Percentiles rank a stretch among this genome's conserved stretches.
Conservation (phyloP, 2,329 filamentous ascomycete species). For the Ascomycota sp. region DNA sequence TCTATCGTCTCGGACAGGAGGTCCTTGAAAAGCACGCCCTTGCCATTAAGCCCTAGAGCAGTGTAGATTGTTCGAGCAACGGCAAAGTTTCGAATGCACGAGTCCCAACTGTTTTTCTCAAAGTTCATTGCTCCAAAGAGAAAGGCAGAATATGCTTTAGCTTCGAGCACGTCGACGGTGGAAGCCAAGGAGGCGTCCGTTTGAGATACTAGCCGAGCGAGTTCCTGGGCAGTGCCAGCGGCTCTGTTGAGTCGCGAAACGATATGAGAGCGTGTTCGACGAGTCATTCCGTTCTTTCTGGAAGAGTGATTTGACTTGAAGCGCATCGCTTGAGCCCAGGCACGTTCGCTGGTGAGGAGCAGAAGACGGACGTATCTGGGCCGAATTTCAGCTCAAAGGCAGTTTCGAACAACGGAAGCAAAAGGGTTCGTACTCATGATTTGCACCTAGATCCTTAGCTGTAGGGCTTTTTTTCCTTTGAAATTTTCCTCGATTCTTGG, state of each 20-base stretch:
- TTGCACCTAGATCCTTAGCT: conserved; percentile 51
- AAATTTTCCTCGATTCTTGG: conserved; percentile 75
- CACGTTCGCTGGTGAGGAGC: conserved; percentile 70
- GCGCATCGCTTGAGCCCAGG: conserved; percentile 90
- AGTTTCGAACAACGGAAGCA: background rate
- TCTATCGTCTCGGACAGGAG: conserved; percentile 72
- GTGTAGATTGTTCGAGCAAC: conserved; percentile 66
- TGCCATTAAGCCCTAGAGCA: conserved; percentile 38
- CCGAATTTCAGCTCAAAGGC: background rate
- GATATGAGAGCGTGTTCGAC: conserved; percentile 69
- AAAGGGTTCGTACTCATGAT: conserved; percentile 44
- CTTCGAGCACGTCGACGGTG: conserved; percentile 59
- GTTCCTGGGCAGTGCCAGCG: conserved; percentile 42
- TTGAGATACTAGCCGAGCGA: conserved; percentile 47
- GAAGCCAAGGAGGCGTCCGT: conserved; percentile 41
- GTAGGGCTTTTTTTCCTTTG: conserved; percentile 49
- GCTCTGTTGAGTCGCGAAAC: conserved; percentile 74
- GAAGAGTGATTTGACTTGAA: conserved; percentile 70
- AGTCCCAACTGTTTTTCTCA: conserved; percentile 73
- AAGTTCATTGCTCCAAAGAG: conserved; percentile 61
- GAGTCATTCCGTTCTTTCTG: conserved; percentile 60
- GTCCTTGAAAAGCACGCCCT: conserved; percentile 66
- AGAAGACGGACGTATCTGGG: conserved; percentile 56
- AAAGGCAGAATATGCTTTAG: conserved; percentile 61
- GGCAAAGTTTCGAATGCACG: conserved; percentile 56